Percentiles rank a stretch among this genome's conserved stretches.
Evolutionary conservation across 2,329 filamentous ascomycete genomes (phyloP).

Genomic region (Neonectria ditissima): DNA sequence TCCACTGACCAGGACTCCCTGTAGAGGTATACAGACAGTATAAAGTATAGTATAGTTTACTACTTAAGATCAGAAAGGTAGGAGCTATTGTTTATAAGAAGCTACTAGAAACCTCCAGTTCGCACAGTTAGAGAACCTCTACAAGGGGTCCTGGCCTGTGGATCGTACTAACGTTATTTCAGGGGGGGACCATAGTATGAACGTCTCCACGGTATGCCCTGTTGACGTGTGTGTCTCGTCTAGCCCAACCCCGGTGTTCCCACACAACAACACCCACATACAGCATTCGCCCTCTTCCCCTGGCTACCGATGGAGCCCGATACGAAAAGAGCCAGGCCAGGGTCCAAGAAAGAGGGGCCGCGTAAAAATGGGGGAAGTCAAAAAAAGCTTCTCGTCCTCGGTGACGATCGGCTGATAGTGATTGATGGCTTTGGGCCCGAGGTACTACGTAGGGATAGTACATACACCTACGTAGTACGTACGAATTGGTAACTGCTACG

Average conservation of each 20-base stretch:
- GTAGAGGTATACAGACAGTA: no score
- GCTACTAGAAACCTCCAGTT: no score
- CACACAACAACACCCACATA: slow-evolving; percentile 23
- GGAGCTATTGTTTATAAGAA: no score
- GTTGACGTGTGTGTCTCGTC: slow-evolving; percentile 24
- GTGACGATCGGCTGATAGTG: slow-evolving; percentile 33
- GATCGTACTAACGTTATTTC: no score
- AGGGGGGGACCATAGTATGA: no score
- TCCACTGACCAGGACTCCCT: no score
- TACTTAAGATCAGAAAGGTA: no score
- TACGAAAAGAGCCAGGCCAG: slow-evolving; percentile 33
- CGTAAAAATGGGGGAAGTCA: slow-evolving; percentile 29
- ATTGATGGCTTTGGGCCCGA: slow-evolving; percentile 14
- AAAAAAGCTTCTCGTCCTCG: slow-evolving; percentile 28
- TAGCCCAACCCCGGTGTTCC: slow-evolving; percentile 16
- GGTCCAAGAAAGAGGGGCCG: slow-evolving; percentile 24
- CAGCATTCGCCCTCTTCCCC: slow-evolving; percentile 17
- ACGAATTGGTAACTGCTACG: neutral
- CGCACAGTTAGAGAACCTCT: no score
- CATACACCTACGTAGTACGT: no score
- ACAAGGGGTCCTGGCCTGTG: no score
- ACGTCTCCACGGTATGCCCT: slow-evolving; percentile 11
- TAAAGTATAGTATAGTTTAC: no score
- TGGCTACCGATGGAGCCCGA: slow-evolving; percentile 5
- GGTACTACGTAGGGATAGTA: no score